Evolutionary conservation across 2,329 filamentous ascomycete genomes (phyloP).

Genomic region (Curvularia eragrostidis): DNA sequence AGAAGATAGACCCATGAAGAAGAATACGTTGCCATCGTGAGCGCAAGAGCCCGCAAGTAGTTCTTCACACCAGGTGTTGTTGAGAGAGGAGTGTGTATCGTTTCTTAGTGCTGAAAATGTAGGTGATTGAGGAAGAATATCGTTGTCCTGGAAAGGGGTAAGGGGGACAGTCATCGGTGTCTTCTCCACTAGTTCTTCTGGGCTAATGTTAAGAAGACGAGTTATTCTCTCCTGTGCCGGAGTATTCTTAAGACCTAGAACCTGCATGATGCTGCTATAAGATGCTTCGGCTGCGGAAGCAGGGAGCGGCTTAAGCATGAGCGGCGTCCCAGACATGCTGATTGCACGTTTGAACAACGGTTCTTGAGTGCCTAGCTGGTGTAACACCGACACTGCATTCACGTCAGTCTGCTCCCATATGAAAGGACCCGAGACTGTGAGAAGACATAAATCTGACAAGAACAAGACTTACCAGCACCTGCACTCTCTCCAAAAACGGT

Average conservation of each 20-base stretch:
- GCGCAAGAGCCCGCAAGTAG: conserved; percentile 56
- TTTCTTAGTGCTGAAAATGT: conserved; percentile 18
- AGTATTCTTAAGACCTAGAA: conserved; percentile 47
- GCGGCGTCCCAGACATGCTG: conserved; percentile 38
- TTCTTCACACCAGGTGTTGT: conserved; percentile 51
- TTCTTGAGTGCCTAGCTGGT: conserved; percentile 27
- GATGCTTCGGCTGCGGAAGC: conserved; percentile 47
- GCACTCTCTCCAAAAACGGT: conserved; percentile 55
- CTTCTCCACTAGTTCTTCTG: conserved; percentile 49
- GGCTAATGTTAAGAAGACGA: conserved; percentile 46
- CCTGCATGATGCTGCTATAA: conserved; percentile 50
- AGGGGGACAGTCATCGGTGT: conserved; percentile 46
- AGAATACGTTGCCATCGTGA: conserved; percentile 48
- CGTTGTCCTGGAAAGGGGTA: conserved; percentile 52
- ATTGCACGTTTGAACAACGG: conserved; percentile 32
- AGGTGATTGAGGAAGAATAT: conserved; percentile 43
- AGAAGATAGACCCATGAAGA: conserved; percentile 27
- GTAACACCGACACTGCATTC: conserved; percentile 22
- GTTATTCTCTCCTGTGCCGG: conserved; percentile 49
- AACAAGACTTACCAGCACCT: conserved; percentile 48
- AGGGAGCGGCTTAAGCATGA: conserved; percentile 51
- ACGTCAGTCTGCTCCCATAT: conserved; percentile 6
- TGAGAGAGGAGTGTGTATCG: background rate
- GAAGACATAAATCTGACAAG: background rate
- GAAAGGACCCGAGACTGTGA: too few relatives aligned